Evolutionary conservation across 441 rosid species (phyloP).

Genomic region (Adansonia madagascariensis): DNA sequence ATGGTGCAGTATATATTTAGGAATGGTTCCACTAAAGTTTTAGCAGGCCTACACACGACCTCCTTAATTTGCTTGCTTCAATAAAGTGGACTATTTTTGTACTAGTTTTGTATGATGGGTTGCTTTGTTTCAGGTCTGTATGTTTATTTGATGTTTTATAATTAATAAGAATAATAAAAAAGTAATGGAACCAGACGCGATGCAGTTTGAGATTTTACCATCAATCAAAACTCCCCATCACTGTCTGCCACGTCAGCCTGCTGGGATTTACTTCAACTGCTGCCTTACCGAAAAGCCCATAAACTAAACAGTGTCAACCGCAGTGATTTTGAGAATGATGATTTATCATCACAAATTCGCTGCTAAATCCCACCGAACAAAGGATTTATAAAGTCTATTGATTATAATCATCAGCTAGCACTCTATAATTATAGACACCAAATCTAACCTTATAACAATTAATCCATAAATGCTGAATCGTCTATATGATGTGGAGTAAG

Average conservation of each 20-base stretch:
- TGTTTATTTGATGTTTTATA: neutral
- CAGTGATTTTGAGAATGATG: neutral
- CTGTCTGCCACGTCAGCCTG: slow-evolving; percentile 22
- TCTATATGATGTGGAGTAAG: neutral
- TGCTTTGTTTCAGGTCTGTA: slow-evolving; percentile 9
- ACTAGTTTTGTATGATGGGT: slow-evolving; percentile 1
- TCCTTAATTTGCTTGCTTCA: slow-evolving; percentile 13
- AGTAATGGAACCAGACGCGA: no score
- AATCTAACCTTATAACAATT: neutral
- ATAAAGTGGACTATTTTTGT: slow-evolving; percentile 21
- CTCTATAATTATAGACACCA: neutral
- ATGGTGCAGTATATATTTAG: neutral
- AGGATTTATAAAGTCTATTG: neutral
- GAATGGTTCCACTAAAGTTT: slow-evolving; percentile 17
- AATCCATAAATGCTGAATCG: neutral
- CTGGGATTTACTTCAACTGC: neutral
- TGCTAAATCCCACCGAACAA: neutral
- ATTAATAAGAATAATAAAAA: neutral
- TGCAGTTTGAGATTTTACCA: neutral
- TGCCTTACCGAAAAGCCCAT: neutral
- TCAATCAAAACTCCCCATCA: neutral
- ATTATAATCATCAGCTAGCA: neutral
- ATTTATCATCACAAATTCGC: neutral
- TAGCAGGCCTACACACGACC: neutral
- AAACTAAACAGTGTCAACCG: neutral